phyloP scores from a whole-genome alignment of 768 basidiomycete species.

The Boletus huronensis region DNA sequence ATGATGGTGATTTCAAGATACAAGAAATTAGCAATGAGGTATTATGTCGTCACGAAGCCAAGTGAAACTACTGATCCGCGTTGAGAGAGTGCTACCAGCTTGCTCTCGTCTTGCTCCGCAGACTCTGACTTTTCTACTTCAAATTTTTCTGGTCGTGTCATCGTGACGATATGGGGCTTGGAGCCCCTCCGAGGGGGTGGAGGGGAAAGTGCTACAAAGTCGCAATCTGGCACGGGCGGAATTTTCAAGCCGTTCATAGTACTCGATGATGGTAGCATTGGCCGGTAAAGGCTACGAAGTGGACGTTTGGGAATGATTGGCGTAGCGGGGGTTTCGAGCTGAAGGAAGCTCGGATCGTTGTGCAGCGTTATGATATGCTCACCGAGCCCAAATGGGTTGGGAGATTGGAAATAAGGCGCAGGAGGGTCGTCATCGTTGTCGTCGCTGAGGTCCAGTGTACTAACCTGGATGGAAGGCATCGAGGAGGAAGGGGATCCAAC shows the following conservation, averaged over 20 bases:
- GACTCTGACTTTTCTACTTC: slow-evolving; percentile 12
- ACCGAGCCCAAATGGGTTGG: slow-evolving; percentile 39
- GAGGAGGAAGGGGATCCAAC: slow-evolving; percentile 23
- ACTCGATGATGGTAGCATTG: slow-evolving; percentile 19
- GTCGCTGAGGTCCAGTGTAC: slow-evolving; percentile 26
- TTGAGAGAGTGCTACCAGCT: slow-evolving; percentile 39
- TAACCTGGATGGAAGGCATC: slow-evolving; percentile 24
- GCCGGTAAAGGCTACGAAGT: slow-evolving; percentile 22
- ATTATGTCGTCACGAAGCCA: slow-evolving; percentile 42
- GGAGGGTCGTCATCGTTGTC: slow-evolving; percentile 29
- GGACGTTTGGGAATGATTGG: slow-evolving; percentile 21
- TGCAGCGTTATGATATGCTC: slow-evolving; percentile 54
- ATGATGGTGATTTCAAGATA: neutral
- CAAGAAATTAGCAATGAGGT: slow-evolving; percentile 16
- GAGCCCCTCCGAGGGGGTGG: slow-evolving; percentile 66
- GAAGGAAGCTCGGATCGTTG: slow-evolving; percentile 62
- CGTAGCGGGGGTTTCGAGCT: slow-evolving; percentile 46
- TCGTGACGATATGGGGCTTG: slow-evolving; percentile 37
- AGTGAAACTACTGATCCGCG: slow-evolving; percentile 54
- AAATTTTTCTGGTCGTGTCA: slow-evolving; percentile 8
- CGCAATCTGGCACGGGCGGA: slow-evolving; percentile 30
- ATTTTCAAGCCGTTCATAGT: neutral
- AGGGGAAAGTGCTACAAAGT: slow-evolving; percentile 53
- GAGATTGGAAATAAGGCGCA: slow-evolving; percentile 14
- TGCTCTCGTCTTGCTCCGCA: slow-evolving; percentile 9